A percentile compares a stretch with the other conserved stretches of the same genome.
Evolutionary conservation across 345 rosid species (phyloP).

Genomic region (Ceriops zippeliana): DNA sequence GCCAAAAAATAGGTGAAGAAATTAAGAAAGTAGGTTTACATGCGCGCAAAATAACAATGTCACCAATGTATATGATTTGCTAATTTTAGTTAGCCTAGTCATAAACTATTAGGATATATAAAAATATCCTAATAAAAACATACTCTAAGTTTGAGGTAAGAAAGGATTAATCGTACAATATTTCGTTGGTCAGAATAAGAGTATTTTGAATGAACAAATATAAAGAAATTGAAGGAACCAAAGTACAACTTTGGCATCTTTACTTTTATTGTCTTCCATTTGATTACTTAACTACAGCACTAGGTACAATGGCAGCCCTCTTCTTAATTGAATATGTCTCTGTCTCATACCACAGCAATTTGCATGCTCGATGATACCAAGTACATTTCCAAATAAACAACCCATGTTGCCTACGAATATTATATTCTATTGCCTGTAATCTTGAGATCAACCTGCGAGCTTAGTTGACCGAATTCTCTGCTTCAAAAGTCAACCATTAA

Average conservation of each 20-base stretch:
- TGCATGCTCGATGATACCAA: neutral
- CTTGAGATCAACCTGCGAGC: neutral
- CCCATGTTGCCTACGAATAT: neutral
- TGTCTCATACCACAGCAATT: neutral
- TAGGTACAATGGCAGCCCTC: neutral
- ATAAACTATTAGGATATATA: too few species aligned
- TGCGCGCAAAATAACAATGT: neutral
- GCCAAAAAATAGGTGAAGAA: neutral
- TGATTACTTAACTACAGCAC: neutral
- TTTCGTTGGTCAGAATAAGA: neutral
- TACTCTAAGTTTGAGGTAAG: neutral
- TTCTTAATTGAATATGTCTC: too few species aligned
- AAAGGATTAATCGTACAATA: constrained; percentile 1
- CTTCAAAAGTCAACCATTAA: constrained; percentile 27
- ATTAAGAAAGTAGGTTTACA: constrained; percentile 5
- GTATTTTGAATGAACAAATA: neutral
- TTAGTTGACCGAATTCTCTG: constrained; percentile 14
- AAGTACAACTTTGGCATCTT: neutral
- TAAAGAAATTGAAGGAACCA: neutral
- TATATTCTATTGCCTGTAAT: neutral
- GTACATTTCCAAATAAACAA: neutral
- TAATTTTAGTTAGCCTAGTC: neutral
- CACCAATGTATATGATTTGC: neutral
- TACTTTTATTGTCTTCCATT: too few species aligned
- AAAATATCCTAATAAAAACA: too few species aligned